phyloP scores from a whole-genome alignment of 2,329 filamentous ascomycete species.

The Coniochaeta sp. region DNA sequence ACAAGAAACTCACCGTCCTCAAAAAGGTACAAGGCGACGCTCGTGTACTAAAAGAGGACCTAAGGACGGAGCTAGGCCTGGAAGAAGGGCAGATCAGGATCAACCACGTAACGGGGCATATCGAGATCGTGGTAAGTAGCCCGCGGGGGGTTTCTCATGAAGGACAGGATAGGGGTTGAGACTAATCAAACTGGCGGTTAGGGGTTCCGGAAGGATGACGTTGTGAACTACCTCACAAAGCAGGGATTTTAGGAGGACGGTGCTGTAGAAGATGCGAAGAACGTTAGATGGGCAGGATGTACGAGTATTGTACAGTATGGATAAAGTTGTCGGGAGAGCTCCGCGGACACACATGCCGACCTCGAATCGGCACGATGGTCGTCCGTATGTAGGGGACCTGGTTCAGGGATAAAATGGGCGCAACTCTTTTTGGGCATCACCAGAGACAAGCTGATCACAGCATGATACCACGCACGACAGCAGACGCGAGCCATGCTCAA shows the following conservation, averaged over 20 bases:
- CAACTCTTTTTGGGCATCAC: too few relatives aligned
- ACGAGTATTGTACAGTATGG: conserved; percentile 1
- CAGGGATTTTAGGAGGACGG: conserved; percentile 6
- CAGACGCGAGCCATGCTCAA: not conserved
- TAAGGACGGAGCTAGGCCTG: conserved; percentile 53
- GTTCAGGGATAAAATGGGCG: too few relatives aligned
- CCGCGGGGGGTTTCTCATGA: too few relatives aligned
- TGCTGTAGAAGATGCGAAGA: not conserved
- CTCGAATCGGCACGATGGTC: not conserved
- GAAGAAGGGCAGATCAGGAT: conserved; percentile 44
- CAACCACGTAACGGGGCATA: conserved; percentile 60
- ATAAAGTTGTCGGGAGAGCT: not conserved
- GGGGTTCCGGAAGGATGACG: conserved; percentile 14
- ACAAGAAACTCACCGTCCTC: conserved; percentile 64
- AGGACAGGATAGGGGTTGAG: too few relatives aligned
- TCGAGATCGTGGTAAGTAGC: conserved; percentile 60
- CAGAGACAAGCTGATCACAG: too few relatives aligned
- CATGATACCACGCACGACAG: not conserved
- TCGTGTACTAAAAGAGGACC: conserved; percentile 53
- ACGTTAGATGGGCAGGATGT: not conserved
- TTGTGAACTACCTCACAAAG: conserved; percentile 1
- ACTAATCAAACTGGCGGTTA: conserved; percentile 4
- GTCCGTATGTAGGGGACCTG: not conserved
- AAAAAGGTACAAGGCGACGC: conserved; percentile 75
- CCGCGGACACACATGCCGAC: not conserved